Evolutionary conservation across 768 basidiomycete species (phyloP), one percentile per base, ranked within the genome.

Genomic region (Dioszegia aurantiaca): DNA sequence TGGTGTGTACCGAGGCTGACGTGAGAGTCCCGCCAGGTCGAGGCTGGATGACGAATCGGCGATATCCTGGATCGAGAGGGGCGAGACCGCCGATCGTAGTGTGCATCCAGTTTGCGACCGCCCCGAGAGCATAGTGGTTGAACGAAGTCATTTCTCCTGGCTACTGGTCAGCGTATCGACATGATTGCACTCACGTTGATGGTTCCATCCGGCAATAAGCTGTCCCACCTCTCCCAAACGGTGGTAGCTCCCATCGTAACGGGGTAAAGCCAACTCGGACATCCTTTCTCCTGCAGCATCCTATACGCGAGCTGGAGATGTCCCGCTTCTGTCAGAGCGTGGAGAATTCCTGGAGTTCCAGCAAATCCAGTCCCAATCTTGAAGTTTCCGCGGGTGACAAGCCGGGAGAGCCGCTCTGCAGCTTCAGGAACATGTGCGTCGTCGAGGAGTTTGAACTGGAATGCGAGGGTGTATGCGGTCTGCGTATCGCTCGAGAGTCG

Each of bases 351-450:
- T 2, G 72, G 74, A 26, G 74, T 75, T 6, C 70, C 74, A 17
- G 74, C 74, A 49, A 75, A 75, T 5, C 74, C 74, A 10, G 74
- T 75, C 4, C 62, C 37, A 16, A 75, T 52, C 39, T 60, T 64
- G 63, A 70, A 75, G 10, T 26, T 24, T 11, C 56, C 47, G 55
- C 59, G 55, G 23, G 45, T 37, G 31, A 60, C 51, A 1, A 73
- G 53, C 2, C 26, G 31, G 17, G 56, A 59, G 37, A 72, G 60
- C 17, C 66, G 58, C 42, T 64, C 65, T 6, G n/a, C 48, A 17
- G 63, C 59, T 31, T 19, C 53, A 14, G 33, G 10, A 16, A 47
- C 51, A 33, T 40, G 42, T 1, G 40, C 44, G 19, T 40, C n/a
- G 21, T 44, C 44, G 24, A 74, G 43, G 16, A 76, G 52, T 12